phyloP scores from a whole-genome alignment of 2,329 filamentous ascomycete genomes.

The Fonsecaea monophora region DNA sequence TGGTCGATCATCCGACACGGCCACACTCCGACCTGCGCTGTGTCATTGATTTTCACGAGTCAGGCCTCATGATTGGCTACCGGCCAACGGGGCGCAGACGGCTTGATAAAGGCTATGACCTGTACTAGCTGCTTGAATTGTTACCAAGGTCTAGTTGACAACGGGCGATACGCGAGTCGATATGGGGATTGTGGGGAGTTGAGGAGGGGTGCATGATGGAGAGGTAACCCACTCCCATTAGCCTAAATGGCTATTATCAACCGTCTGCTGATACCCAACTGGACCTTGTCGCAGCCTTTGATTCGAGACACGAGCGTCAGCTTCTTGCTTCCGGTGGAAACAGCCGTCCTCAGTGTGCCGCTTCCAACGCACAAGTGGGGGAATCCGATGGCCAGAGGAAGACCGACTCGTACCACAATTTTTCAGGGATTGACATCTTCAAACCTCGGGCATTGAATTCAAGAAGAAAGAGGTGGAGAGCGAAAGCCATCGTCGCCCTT shows the following conservation, averaged over 20 bases:
- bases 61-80: neutral
- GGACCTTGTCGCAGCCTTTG: neutral
- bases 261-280: neutral
- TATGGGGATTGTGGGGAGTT: neutral
- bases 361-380: neutral
- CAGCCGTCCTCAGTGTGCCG: neutral
- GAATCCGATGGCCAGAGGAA: conserved; percentile 6
- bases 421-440: neutral
- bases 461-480: neutral
- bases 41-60: neutral
- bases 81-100: neutral
- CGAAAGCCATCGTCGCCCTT: neutral
- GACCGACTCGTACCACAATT: neutral
- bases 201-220: neutral
- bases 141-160: neutral
- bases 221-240: neutral
- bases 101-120: neutral
- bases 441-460: conserved; percentile 1
- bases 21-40: conserved; percentile 9
- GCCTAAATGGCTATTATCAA: conserved; percentile 11
- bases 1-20: conserved; percentile 6
- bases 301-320: neutral
- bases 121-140: neutral
- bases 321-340: neutral
- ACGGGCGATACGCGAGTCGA: neutral